Evolutionary conservation across 257 asterid genomes (phyloP), one percentile per base, ranked within the genome.

Genomic region (Knoxia roxburghii): DNA sequence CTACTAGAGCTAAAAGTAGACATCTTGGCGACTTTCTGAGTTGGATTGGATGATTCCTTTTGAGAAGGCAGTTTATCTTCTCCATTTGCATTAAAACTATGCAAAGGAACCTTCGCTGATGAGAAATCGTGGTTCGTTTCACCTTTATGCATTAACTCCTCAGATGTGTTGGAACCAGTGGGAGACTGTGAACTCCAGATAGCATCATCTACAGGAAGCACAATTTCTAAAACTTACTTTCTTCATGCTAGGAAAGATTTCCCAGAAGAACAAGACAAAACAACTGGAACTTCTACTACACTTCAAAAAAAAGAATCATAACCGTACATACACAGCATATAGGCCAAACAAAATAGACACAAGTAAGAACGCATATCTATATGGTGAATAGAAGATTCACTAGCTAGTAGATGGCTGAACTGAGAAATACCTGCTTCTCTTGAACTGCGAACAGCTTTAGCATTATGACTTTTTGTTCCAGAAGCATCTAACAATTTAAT

Each of bases 61-160:
- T 3, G 17, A 12, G 51, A 35, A 57, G 76, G 41, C 35, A 49
- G 35, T 72, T 65, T 65, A 48, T 27, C 59, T 12, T 56, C 71
- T 50, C 40, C 62, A 57, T 21, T 71, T 53, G 64, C 55, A 72
- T 21, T 29, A 45, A 67, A 50, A 46, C 33, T 14, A 30, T 46
- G 18, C 43, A 26, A 29, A 33, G 35, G 67, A 45, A 12, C 33
- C 24, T 37, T 32, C 15, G 21, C 3, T 37, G 14, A 30, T 14
- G 27, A 35, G 24, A 23, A 39, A 40, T 20, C 14, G n/a, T 29
- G 13, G 24, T 26, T 18, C 18, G 49, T 18, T 32, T 55, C 75
- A 53, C 50, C 50, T 71, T 63, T 62, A 45, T 12, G 23, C 57
- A n/a, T 62, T 32, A 21, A 8, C 64, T 62, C 75, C 68, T 37